Conservation (phyloP, 495 filamentous ascomycete genomes). For the Ascobolus immersus region DNA sequence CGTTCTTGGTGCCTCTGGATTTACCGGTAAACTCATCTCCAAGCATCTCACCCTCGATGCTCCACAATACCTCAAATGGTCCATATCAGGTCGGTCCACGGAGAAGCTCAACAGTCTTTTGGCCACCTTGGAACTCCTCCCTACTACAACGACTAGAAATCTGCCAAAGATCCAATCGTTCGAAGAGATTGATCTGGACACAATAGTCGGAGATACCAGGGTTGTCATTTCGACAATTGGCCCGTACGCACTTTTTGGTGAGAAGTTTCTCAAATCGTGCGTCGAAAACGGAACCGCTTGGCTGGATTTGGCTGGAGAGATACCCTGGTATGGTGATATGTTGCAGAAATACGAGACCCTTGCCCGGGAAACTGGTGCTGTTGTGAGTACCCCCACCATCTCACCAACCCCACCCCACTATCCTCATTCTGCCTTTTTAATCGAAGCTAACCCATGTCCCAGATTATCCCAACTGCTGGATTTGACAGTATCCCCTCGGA, state of each 20-base stretch:
- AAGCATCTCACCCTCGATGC: neutral
- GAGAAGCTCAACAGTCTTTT: neutral
- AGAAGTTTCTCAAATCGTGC: neutral
- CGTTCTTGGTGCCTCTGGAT: neutral
- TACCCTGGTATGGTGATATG: slow-evolving; percentile 1
- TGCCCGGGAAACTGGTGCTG: neutral
- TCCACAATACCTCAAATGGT: neutral
- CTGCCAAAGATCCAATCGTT: neutral
- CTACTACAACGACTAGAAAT: neutral
- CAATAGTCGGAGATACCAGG: neutral
- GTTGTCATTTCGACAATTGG: neutral
- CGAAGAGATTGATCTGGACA: too few relatives aligned
- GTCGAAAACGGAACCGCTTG: neutral
- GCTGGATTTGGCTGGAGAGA: slow-evolving; percentile 1
- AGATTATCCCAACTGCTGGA: neutral
- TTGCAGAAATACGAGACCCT: neutral
- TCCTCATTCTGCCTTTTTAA: neutral
- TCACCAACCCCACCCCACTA: too few relatives aligned
- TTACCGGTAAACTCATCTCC: neutral
- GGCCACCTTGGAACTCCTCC: neutral
- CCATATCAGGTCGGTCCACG: neutral
- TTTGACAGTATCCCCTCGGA: slow-evolving; percentile 1
- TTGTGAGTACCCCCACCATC: too few relatives aligned
- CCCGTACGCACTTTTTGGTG: neutral
- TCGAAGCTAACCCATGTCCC: neutral